Conservation (phyloP, 2,329 filamentous ascomycete genomes). For the Corynespora cassiicola region DNA sequence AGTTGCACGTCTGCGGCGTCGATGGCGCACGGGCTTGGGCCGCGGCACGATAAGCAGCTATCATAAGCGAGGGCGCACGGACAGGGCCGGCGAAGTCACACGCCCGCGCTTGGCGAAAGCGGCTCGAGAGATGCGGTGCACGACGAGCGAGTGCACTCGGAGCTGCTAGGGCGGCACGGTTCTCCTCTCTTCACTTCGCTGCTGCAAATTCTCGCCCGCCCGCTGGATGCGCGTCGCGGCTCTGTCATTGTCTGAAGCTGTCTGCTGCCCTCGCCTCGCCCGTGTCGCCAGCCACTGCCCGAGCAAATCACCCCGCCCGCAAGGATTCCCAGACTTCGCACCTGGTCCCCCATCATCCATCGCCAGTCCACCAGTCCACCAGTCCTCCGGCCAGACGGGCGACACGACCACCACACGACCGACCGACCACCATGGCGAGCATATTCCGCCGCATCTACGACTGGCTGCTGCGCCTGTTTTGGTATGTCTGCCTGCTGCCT, state of each 20-base stretch:
- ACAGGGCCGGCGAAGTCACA: constrained; percentile 20
- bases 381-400: constrained; percentile 24
- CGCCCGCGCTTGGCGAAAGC: constrained; percentile 16
- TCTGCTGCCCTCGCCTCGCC: constrained; percentile 26
- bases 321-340: constrained; percentile 44
- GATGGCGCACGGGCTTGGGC: too few species aligned
- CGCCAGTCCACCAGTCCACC: constrained; percentile 25
- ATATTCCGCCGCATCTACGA: constrained; percentile 96
- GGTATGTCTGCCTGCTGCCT: constrained; percentile 73
- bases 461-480: constrained; percentile 97
- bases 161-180: constrained; percentile 38
- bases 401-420: constrained; percentile 38
- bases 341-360: constrained; percentile 31
- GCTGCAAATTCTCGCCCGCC: constrained; percentile 11
- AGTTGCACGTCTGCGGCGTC: constrained; percentile 20
- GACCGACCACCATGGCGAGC: constrained; percentile 71
- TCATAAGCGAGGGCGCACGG: constrained; percentile 26
- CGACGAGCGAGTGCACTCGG: constrained; percentile 25
- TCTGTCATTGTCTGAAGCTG: constrained; percentile 33
- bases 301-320: constrained; percentile 40
- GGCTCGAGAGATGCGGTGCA: constrained; percentile 12
- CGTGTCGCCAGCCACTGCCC: constrained; percentile 35
- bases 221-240: constrained; percentile 14
- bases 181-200: constrained; percentile 27
- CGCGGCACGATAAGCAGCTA: too few species aligned